Conservation (phyloP, 2,329 filamentous ascomycete genomes). For the Orbilia oligospora region DNA sequence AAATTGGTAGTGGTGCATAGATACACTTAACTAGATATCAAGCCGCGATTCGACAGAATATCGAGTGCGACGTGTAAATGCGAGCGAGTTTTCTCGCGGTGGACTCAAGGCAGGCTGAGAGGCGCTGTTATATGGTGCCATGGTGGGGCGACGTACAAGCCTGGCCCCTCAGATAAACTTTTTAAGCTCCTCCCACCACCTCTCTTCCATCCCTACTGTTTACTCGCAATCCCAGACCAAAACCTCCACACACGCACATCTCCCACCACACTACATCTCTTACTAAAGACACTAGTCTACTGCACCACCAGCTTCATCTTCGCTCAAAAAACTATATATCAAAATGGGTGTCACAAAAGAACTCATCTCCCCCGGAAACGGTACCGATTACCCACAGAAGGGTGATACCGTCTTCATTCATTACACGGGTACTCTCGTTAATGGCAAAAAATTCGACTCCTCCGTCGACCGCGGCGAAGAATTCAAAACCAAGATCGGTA, state of each 20-base stretch:
- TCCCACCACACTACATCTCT: background rate
- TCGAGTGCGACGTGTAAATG: background rate
- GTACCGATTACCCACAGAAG: constrained; percentile 74
- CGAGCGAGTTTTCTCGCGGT: background rate
- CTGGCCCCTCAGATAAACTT: constrained; percentile 11
- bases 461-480: constrained; percentile 80
- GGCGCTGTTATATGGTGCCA: no score
- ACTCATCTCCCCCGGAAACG: constrained; percentile 70
- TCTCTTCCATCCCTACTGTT: constrained; percentile 4
- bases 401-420: constrained; percentile 87
- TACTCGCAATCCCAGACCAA: constrained; percentile 1
- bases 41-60: background rate
- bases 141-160: constrained; percentile 13
- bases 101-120: background rate
- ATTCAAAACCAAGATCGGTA: constrained; percentile 83
- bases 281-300: background rate
- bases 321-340: background rate
- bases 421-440: constrained; percentile 90
- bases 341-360: constrained; percentile 82
- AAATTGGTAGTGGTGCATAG: background rate
- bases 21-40: background rate
- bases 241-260: background rate
- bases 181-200: constrained; percentile 7
- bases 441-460: constrained; percentile 87
- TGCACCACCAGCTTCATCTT: background rate